Evolutionary conservation across 176 grass and related monocot genomes (phyloP).

Genomic region (Miscanthus lutarioriparius): DNA sequence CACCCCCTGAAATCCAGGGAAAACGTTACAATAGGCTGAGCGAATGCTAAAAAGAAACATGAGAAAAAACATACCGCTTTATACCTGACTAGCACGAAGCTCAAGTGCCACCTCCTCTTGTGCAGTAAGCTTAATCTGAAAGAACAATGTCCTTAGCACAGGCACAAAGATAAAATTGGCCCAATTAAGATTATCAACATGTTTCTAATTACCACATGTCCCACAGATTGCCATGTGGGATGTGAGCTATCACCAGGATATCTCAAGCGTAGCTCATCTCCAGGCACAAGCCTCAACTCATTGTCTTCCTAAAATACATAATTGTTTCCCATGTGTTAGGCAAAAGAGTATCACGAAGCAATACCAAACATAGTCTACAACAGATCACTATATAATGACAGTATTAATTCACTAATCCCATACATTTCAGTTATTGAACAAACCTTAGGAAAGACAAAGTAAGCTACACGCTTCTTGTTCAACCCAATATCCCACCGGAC

Average conservation of each 20-base stretch:
- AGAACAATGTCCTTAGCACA: conserved; percentile 31
- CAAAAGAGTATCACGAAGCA: background rate
- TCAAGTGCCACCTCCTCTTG: conserved; percentile 99
- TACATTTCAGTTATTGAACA: conserved; percentile 22
- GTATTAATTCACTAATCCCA: background rate
- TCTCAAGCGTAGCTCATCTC: conserved; percentile 96
- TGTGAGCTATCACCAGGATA: conserved; percentile 88
- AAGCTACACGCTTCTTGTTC: conserved; percentile 97
- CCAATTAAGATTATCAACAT: conserved; percentile 3
- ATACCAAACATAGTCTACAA: background rate
- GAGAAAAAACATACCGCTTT: background rate
- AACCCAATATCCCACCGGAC: conserved; percentile 97
- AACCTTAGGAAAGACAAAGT: conserved; percentile 99
- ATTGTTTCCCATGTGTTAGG: background rate
- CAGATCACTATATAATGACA: background rate
- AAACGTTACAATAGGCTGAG: conserved; percentile 20
- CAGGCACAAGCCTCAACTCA: conserved; percentile 97
- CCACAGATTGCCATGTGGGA: conserved; percentile 98
- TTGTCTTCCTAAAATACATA: conserved; percentile 89
- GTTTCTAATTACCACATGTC: conserved; percentile 81
- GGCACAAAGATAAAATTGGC: conserved; percentile 10
- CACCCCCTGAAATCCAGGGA: conserved; percentile 70
- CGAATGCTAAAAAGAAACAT: conserved; percentile 6
- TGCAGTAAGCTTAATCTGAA: conserved; percentile 97
- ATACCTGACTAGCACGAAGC: conserved; percentile 92